Base-by-base conservation (phyloP, 2,329 filamentous ascomycete species). In the Chrysoporthe deuterocubensis region DNA sequence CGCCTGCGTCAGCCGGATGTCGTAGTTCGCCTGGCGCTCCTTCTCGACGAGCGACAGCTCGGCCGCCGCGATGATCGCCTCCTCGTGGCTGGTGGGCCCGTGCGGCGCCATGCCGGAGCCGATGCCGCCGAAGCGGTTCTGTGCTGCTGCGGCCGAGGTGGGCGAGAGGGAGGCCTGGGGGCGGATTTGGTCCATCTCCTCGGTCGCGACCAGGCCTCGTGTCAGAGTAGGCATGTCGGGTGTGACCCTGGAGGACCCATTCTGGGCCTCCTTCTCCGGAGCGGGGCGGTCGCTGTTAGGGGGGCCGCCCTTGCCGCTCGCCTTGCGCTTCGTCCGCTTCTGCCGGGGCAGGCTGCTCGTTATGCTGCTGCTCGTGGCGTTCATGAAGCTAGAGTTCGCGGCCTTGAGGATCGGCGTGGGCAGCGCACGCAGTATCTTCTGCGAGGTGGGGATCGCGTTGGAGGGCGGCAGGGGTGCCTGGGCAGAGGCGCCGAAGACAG, bases 381-480 rank as follows among this genome's bases (percentile, higher is more conserved):
- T 92, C 89, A 99, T 95, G 80, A 98, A 97, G 68, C 92, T 94
- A 56, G 94, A 96, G 78, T 98, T 99, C 64, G 96, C 96, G 1
- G 94, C 94, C 78, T 94, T 97, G 46, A 99, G 84, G 46, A 99
- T 90, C 0, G 96, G 92, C 0, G 94, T 95, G 0, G 96, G 96
- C 0, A 99, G 84, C 0, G 94, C 93, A 32, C 96, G 90, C 2
- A 99, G 86, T 70, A 99, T 94, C 62, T 93, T 90, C 76, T 99
- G 96, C 1, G 93, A 93, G 6, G 95, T 94, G 3, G 96, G 96
- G 57, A 99, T 90, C 5, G 94, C 92, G 72, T 93, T 94, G 0
- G 90, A 90, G 0, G 94, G 94, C 0, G 92, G 91, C 3, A 91
- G 85, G 0, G 78, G 78, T 18, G 90, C 89, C 74, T 93, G 89